Evolutionary conservation across 768 basidiomycete species (phyloP).

Genomic region (Rhizopogon vulgaris): DNA sequence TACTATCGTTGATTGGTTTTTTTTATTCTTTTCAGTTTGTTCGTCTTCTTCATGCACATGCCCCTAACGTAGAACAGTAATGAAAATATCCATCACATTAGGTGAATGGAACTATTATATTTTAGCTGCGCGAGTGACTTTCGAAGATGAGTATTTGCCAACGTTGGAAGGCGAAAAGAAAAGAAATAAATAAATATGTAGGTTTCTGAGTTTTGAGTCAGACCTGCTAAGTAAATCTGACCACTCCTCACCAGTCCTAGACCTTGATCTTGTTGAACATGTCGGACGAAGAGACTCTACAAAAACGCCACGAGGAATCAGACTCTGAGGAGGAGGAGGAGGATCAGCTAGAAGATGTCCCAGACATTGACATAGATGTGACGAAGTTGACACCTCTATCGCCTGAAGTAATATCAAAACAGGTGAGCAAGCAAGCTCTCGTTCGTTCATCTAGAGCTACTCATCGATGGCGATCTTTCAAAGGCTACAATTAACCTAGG

Average conservation of each 20-base stretch:
- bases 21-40: not conserved
- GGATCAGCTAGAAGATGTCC: conserved; percentile 45
- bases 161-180: no score
- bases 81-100: not conserved
- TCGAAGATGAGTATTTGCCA: no score
- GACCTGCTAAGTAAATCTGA: not conserved
- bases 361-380: conserved; percentile 71
- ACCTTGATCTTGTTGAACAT: conserved; percentile 29
- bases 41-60: conserved; percentile 2
- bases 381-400: conserved; percentile 82
- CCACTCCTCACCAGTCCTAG: not conserved
- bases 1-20: not conserved
- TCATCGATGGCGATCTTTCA: conserved; percentile 7
- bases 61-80: not conserved
- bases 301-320: conserved; percentile 60
- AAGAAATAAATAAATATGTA: no score
- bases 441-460: not conserved
- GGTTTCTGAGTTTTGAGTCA: no score
- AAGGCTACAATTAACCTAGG: conserved; percentile 95
- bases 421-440: conserved; percentile 43
- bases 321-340: conserved; percentile 69
- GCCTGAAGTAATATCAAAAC: conserved; percentile 87
- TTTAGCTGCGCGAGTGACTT: no score
- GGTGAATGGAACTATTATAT: not conserved
- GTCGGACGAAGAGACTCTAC: conserved; percentile 63